Conservation (phyloP, 139 green algal genomes). For the Yamagishiella unicocca region DNA sequence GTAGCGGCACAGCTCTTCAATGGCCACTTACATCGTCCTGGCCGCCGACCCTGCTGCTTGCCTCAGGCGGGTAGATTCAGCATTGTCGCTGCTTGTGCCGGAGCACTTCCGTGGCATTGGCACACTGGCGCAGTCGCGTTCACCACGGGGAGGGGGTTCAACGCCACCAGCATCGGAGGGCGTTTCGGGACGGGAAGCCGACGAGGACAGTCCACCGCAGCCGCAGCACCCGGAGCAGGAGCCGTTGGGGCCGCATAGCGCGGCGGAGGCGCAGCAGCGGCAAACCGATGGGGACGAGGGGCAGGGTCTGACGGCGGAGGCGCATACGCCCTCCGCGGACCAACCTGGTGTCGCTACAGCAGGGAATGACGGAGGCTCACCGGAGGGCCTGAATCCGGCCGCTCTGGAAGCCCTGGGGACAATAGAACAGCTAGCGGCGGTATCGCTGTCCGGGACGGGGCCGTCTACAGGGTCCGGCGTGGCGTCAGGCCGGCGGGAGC, state of each 20-base stretch:
- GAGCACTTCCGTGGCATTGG: constrained; percentile 16
- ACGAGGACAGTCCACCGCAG: not conserved
- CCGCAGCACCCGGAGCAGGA: not conserved
- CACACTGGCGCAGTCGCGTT: not conserved
- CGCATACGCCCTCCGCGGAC: not conserved
- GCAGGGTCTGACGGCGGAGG: not conserved
- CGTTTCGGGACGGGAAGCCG: not conserved
- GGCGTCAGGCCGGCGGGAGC: not conserved
- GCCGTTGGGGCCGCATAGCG: not conserved
- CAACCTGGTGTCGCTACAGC: not conserved
- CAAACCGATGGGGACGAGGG: not conserved
- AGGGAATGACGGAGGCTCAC: not conserved
- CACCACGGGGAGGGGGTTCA: not conserved
- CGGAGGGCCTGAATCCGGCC: not conserved
- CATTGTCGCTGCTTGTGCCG: constrained; percentile 11
- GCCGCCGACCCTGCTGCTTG: not conserved
- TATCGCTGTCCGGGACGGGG: not conserved
- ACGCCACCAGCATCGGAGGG: not conserved
- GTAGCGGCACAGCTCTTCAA: not conserved
- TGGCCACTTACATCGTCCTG: not conserved
- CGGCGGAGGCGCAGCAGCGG: not conserved
- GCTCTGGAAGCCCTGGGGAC: not conserved
- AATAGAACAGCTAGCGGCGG: not conserved
- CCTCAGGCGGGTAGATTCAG: constrained; percentile 13
- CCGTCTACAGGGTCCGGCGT: not conserved